Conservation (phyloP, 306 rosid species). For the Pterocarpus macrocarpus region DNA sequence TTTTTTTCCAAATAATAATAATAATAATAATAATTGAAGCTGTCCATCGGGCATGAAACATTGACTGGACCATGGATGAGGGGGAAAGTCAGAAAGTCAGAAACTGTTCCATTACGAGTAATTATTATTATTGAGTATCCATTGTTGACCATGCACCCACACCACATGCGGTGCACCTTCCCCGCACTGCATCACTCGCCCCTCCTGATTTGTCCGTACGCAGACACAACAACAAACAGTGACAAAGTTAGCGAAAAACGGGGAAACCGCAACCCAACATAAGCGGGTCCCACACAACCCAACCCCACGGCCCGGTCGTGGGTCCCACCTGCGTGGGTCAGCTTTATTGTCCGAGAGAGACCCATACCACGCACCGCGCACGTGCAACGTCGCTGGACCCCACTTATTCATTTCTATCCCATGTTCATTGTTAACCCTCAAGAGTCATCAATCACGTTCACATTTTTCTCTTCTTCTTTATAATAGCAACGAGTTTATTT, state of each 20-base stretch:
- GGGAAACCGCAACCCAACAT: slow-evolving; percentile 34
- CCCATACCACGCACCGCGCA: slow-evolving; percentile 37
- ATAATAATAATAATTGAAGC: not conserved
- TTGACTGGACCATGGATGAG: slow-evolving; percentile 17
- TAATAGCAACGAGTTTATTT: too few species aligned
- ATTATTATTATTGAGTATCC: not conserved
- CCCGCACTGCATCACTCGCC: slow-evolving; percentile 25
- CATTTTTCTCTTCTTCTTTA: not conserved
- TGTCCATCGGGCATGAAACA: slow-evolving; percentile 35
- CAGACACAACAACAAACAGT: slow-evolving; percentile 32
- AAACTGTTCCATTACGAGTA: not conserved
- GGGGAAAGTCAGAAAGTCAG: slow-evolving; percentile 14
- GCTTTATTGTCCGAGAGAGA: slow-evolving; percentile 25
- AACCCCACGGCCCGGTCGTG: not conserved
- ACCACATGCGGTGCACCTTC: slow-evolving; percentile 33
- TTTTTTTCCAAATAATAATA: not conserved
- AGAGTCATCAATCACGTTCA: not conserved
- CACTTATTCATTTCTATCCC: not conserved
- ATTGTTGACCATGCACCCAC: slow-evolving; percentile 29
- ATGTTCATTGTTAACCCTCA: not conserved
- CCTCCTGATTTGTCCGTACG: slow-evolving; percentile 52
- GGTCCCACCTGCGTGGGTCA: slow-evolving; percentile 42
- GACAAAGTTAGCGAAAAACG: slow-evolving; percentile 33
- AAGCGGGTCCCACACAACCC: slow-evolving; percentile 35
- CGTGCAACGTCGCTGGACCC: slow-evolving; percentile 41